Evolutionary conservation across 345 rosid species (phyloP), one percentile per base, ranked within the genome.

Genomic region (Moricandia arvensis): DNA sequence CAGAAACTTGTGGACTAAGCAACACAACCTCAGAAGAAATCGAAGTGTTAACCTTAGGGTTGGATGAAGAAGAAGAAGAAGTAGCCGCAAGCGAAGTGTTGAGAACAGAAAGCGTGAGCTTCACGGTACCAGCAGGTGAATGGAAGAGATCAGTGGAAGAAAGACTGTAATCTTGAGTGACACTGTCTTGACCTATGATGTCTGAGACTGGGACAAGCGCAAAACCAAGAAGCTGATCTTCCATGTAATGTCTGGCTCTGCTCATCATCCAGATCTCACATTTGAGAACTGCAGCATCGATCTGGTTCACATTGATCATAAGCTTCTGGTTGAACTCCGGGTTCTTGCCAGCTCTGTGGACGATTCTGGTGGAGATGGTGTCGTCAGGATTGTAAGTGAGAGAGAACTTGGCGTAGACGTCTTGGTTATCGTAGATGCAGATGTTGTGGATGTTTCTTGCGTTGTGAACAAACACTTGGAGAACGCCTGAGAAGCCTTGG

Each of bases 201-300:
- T 88, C 86, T n/a, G 95, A 82, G 57, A 95, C 41, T 5, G 93
- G 93, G 17, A 91, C 97, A 69, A 93, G 69, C 66, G 88, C 83
- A 30, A 95, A 95, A 1, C 97, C 99, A 30, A 95, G 76, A 70
- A 95, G 97, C 82, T 95, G 99, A 73, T 95, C 99, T 75, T 95
- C 99, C 97, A 95, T 68, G 82, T 79, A 89, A 75, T 87, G 87
- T 69, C 91, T 86, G 3, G 77, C 96, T 71, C 98, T 84, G 38
- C 99, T 95, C 58, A 88, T 86, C 97, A 95, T 90, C 97, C 96
- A 92, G 34, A 95, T 90, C 86, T 95, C 99, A 65, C 99, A 95
- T 87, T 95, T 95, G 29, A 95, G 88, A 7, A 91, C 90, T 0
- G 80, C 76, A 2, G 93, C 86, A 60, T 91, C 97, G 12, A 77